Evolutionary conservation across 2,329 filamentous ascomycete genomes (phyloP).

Genomic region (Leptographium wingfieldii): DNA sequence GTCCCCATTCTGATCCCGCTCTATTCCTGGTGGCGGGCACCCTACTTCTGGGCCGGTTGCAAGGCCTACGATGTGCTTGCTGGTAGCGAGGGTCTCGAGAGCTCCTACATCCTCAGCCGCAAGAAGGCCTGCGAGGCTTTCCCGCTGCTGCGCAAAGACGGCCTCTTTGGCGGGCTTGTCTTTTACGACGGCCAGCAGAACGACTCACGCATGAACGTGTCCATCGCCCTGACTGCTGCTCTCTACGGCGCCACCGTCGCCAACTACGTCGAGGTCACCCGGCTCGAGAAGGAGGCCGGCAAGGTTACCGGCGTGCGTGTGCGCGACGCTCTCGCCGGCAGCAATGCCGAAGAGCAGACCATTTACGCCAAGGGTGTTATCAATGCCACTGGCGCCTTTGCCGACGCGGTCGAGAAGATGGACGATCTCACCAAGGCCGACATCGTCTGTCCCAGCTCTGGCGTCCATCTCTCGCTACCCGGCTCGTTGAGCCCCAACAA

Average conservation of each 20-base stretch:
- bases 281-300: conserved; percentile 59
- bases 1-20: conserved; percentile 74
- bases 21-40: conserved; percentile 71
- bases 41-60: conserved; percentile 57
- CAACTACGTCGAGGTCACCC: conserved; percentile 70
- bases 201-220: conserved; percentile 78
- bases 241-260: conserved; percentile 69
- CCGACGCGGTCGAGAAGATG: conserved; percentile 68
- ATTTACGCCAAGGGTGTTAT: conserved; percentile 69
- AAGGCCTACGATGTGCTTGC: conserved; percentile 74
- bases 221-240: conserved; percentile 66
- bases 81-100: conserved; percentile 71
- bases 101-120: conserved; percentile 68
- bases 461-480: conserved; percentile 71
- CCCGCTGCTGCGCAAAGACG: conserved; percentile 62
- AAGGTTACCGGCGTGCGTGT: conserved; percentile 56
- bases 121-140: conserved; percentile 67
- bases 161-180: conserved; percentile 63
- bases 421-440: conserved; percentile 58
- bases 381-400: conserved; percentile 75
- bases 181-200: conserved; percentile 85
- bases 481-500: conserved; percentile 66
- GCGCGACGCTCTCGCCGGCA: conserved; percentile 47
- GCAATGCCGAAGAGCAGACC: conserved; percentile 44
- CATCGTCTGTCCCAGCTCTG: conserved; percentile 68